These are phyloP conservation scores for Paramecium tetraurelia DNA, from an alignment of 73 alveolate species.

Conservation along the genomic window DNA sequence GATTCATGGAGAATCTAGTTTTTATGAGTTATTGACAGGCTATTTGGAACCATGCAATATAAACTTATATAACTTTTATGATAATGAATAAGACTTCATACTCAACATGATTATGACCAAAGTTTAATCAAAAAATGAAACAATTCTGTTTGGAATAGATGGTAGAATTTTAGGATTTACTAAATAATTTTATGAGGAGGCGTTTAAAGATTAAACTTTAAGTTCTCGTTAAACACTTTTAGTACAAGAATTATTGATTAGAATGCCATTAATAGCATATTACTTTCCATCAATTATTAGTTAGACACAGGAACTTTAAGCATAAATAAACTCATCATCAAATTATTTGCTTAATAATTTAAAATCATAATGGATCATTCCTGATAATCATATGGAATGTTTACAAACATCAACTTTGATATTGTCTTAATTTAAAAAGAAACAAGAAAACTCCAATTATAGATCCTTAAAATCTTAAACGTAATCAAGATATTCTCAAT, in stretches of 20 bases:
- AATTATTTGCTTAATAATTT: not conserved
- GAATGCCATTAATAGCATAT: not conserved
- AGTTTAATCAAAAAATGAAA: not conserved
- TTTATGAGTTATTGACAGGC: not conserved
- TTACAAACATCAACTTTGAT: not conserved
- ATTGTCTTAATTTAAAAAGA: not conserved
- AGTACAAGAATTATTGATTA: not conserved
- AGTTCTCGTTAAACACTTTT: not conserved
- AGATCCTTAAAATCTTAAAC: not conserved
- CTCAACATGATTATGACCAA: not conserved
- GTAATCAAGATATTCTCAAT: not conserved
- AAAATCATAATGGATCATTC: not conserved
- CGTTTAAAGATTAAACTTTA: not conserved
- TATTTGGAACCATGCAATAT: not conserved
- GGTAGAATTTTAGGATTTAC: slow-evolving; percentile 20
- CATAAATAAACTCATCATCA: not conserved
- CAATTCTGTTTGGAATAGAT: not conserved
- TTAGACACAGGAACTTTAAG: not conserved
- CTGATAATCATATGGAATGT: not conserved
- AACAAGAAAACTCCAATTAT: not conserved
- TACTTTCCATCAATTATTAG: not conserved
- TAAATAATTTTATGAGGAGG: not conserved
- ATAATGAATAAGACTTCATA: not conserved
- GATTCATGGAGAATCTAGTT: slow-evolving; percentile 24
- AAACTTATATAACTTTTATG: not conserved